A percentile compares a stretch with the other conserved stretches of the same genome.
phyloP scores from a whole-genome alignment of 768 basidiomycete species.

The Leucosporidium scottii region DNA sequence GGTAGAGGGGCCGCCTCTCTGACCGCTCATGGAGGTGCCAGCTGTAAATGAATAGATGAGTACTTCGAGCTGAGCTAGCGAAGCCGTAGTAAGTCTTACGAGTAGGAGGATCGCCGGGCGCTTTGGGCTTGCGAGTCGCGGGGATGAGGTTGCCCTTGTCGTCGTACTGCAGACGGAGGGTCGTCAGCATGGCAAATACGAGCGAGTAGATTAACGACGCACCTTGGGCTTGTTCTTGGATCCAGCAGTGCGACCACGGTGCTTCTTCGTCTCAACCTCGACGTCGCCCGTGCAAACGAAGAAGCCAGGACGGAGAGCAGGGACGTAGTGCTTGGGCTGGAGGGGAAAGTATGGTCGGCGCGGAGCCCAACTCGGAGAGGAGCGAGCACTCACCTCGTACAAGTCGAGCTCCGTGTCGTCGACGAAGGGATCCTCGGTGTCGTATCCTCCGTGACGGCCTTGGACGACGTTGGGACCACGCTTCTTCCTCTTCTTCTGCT shows the following conservation, averaged over 20 bases:
- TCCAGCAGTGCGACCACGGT: constrained; percentile 16
- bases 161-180: constrained; percentile 4
- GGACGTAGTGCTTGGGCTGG: constrained; percentile 70
- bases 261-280: constrained; percentile 3
- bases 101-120: not conserved
- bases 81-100: no score
- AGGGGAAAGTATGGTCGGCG: not conserved
- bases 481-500: not conserved
- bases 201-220: not conserved
- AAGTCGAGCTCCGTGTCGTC: constrained; percentile 90
- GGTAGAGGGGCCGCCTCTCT: not conserved
- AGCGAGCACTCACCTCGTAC: constrained; percentile 53
- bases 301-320: constrained; percentile 76
- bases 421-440: constrained; percentile 85
- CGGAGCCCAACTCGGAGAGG: not conserved
- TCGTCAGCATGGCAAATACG: not conserved
- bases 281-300: constrained; percentile 27
- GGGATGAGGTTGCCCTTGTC: constrained; percentile 24
- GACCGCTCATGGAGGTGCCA: no score
- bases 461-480: constrained; percentile 29
- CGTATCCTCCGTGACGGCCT: constrained; percentile 68
- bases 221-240: constrained; percentile 30
- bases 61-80: no score
- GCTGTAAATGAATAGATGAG: no score
- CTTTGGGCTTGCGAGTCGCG: constrained; percentile 1